Percentiles rank a stretch among this genome's conserved stretches.
These are phyloP conservation scores for Eimeria sp. DNA, from an alignment of 169 alveolate genomes.

Conservation along the genomic window DNA sequence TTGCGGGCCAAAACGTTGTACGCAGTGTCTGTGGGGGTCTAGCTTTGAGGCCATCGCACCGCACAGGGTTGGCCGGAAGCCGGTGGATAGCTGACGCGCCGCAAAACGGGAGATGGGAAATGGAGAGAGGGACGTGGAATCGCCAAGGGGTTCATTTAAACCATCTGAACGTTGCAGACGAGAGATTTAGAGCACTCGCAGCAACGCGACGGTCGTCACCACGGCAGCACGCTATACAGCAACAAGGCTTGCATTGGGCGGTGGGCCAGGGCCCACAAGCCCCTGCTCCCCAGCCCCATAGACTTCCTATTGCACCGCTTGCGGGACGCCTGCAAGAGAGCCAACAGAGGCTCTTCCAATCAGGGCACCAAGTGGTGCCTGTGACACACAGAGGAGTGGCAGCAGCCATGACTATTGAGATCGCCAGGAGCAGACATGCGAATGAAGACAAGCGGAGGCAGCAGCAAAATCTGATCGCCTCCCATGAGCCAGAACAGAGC, in stretches of 20 bases:
- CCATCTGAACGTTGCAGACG: slow-evolving; percentile 37
- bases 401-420: slow-evolving; percentile 65
- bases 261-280: background rate
- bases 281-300: background rate
- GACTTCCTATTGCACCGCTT: slow-evolving; percentile 38
- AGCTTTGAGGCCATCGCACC: background rate
- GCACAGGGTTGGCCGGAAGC: background rate
- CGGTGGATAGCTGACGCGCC: slow-evolving; percentile 55
- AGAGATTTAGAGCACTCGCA: background rate
- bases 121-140: slow-evolving; percentile 60
- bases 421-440: slow-evolving; percentile 50
- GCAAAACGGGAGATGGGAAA: slow-evolving; percentile 55
- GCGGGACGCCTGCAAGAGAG: slow-evolving; percentile 21
- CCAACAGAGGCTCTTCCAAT: slow-evolving; percentile 37
- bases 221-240: background rate
- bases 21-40: background rate
- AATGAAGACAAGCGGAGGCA: slow-evolving; percentile 36
- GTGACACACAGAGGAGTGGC: slow-evolving; percentile 69
- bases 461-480: slow-evolving; percentile 40
- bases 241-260: background rate
- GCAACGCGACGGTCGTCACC: slow-evolving; percentile 53
- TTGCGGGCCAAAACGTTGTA: background rate
- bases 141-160: slow-evolving; percentile 58
- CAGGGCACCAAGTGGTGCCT: slow-evolving; percentile 42
- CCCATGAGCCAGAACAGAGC: slow-evolving; percentile 8